A percentile compares a stretch with the other conserved stretches of the same genome.
Evolutionary conservation across 352 stramenopile genomes (phyloP).

Genomic region (Pythium folliculosum): DNA sequence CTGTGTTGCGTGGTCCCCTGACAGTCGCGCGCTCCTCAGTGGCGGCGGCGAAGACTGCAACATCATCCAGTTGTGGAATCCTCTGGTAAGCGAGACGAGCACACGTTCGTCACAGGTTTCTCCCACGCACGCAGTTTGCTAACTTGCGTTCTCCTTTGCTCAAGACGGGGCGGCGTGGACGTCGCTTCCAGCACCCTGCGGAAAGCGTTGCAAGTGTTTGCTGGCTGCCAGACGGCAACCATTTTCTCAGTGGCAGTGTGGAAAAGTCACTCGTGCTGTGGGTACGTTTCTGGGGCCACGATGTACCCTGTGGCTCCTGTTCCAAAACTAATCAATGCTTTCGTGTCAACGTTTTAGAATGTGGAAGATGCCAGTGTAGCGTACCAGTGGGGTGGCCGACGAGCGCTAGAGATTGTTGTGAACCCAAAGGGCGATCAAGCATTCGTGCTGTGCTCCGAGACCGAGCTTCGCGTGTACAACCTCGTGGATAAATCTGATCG

Average conservation of each 20-base stretch:
- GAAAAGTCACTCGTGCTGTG: slow-evolving; percentile 78
- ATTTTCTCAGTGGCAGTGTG: slow-evolving; percentile 71
- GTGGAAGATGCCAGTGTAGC: slow-evolving; percentile 41
- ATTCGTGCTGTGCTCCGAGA: slow-evolving; percentile 58
- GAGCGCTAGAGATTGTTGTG: slow-evolving; percentile 60
- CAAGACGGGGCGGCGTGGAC: slow-evolving; percentile 51
- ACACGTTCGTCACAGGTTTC: too few species aligned
- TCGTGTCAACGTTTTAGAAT: slow-evolving; percentile 35
- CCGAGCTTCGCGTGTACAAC: slow-evolving; percentile 68
- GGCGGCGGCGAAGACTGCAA: slow-evolving; percentile 49
- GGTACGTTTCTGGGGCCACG: slow-evolving; percentile 44
- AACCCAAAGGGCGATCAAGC: slow-evolving; percentile 52
- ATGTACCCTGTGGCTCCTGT: neutral
- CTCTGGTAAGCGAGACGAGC: slow-evolving; percentile 32
- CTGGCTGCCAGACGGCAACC: slow-evolving; percentile 56
- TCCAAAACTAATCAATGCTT: neutral
- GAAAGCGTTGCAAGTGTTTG: slow-evolving; percentile 50
- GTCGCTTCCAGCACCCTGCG: slow-evolving; percentile 57
- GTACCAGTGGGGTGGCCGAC: slow-evolving; percentile 72
- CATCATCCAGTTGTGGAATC: slow-evolving; percentile 70
- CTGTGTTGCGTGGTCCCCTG: slow-evolving; percentile 68
- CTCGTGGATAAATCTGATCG: slow-evolving; percentile 57
- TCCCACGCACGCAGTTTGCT: neutral
- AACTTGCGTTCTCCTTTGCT: neutral
- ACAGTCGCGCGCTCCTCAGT: slow-evolving; percentile 56